Evolutionary conservation across 2,329 filamentous ascomycete species (phyloP).

Genomic region (Aspergillus ibericus): DNA sequence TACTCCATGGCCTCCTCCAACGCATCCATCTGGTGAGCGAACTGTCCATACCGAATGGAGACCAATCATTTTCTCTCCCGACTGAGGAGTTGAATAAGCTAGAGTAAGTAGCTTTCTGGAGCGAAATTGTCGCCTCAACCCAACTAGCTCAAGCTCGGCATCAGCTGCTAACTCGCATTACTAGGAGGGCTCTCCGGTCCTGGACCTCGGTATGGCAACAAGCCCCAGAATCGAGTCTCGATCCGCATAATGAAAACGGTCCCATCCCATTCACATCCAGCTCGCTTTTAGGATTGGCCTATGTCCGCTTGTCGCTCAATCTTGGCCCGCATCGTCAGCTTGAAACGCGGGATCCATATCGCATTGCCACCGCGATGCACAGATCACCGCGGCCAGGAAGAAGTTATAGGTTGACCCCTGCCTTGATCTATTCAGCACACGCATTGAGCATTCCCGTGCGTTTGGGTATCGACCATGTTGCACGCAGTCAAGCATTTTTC

Average conservation of each 20-base stretch:
- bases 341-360: conserved; percentile 63
- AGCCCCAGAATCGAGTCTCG: conserved; percentile 36
- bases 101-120: conserved; percentile 27
- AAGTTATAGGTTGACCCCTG: conserved; percentile 61
- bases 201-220: conserved; percentile 40
- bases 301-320: conserved; percentile 43
- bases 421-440: conserved; percentile 67
- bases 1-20: conserved; percentile 71
- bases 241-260: conserved; percentile 35
- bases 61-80: conserved; percentile 31
- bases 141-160: not conserved
- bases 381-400: conserved; percentile 60
- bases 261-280: conserved; percentile 38
- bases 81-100: conserved; percentile 37
- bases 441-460: conserved; percentile 59
- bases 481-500: conserved; percentile 38
- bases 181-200: conserved; percentile 34
- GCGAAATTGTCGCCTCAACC: not conserved
- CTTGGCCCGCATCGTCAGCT: conserved; percentile 62
- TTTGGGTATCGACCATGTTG: conserved; percentile 39
- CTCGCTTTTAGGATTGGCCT: conserved; percentile 32
- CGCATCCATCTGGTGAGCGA: conserved; percentile 54
- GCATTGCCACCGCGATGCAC: conserved; percentile 62
- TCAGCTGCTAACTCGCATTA: not conserved
- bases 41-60: conserved; percentile 32